Conservation (phyloP, 2,329 filamentous ascomycete species). For the Alternaria sp. region DNA sequence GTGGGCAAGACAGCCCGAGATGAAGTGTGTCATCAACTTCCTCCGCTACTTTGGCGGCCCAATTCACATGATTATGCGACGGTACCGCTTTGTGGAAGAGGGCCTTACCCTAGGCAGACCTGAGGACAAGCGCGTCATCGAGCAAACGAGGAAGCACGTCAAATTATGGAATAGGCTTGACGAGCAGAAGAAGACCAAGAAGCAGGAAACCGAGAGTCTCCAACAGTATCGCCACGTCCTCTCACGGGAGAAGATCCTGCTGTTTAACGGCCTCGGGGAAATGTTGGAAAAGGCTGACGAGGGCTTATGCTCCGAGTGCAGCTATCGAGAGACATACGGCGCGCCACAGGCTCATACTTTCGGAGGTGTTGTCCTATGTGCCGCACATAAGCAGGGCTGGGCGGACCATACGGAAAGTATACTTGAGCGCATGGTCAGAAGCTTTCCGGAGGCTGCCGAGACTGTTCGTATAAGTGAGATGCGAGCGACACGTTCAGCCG, state of each 20-base stretch:
- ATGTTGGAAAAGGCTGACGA: constrained; percentile 2
- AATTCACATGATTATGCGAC: constrained; percentile 14
- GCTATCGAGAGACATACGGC: constrained; percentile 1
- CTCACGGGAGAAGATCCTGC: background rate
- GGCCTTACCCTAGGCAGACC: constrained; percentile 4
- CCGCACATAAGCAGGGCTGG: background rate
- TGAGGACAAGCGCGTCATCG: background rate
- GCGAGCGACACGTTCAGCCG: background rate
- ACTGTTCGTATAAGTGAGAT: background rate
- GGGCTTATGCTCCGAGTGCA: constrained; percentile 1
- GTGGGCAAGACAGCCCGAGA: constrained; percentile 2
- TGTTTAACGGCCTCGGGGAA: constrained; percentile 1
- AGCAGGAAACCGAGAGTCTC: background rate
- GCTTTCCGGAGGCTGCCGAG: constrained; percentile 5
- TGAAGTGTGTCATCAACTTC: constrained; percentile 16
- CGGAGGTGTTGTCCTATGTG: background rate
- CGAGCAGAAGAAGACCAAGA: background rate
- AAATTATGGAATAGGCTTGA: constrained; percentile 8
- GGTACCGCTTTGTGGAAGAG: constrained; percentile 16
- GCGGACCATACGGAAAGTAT: background rate
- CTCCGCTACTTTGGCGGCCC: constrained; percentile 12
- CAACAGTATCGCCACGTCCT: constrained; percentile 7
- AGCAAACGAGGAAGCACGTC: constrained; percentile 2
- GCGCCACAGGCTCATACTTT: constrained; percentile 7
- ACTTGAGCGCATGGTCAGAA: constrained; percentile 8